Evolutionary conservation across 768 basidiomycete species (phyloP).

Genomic region (Exidia glandulosa): DNA sequence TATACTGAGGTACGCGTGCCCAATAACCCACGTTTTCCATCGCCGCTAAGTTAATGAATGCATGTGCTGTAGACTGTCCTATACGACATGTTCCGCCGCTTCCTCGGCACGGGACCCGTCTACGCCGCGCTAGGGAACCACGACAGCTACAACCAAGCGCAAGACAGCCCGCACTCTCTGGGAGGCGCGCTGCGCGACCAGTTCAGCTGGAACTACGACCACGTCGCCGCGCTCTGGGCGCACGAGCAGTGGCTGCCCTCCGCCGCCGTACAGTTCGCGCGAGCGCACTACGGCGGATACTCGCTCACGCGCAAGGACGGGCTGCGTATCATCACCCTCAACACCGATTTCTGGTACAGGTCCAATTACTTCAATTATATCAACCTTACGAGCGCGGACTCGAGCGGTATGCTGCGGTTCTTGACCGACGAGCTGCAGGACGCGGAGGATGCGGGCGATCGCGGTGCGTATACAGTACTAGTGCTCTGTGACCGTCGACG

Average conservation of each 20-base stretch:
- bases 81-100: conserved; percentile 54
- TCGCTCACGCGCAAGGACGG: conserved; percentile 58
- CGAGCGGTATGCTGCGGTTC: conserved; percentile 67
- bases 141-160: conserved; percentile 49
- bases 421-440: conserved; percentile 68
- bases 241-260: conserved; percentile 59
- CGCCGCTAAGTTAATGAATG: too few species aligned
- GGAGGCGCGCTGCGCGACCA: conserved; percentile 44
- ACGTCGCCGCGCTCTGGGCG: conserved; percentile 59
- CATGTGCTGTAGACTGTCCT: conserved; percentile 36
- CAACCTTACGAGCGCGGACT: conserved; percentile 57
- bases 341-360: conserved; percentile 60
- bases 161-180: conserved; percentile 49
- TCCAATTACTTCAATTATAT: conserved; percentile 71
- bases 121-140: conserved; percentile 72
- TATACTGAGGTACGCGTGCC: conserved; percentile 47
- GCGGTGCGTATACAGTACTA: conserved; percentile 32
- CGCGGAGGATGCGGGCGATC: conserved; percentile 65
- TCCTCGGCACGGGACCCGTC: conserved; percentile 56
- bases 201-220: conserved; percentile 72
- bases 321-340: conserved; percentile 59
- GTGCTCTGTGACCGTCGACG: background rate
- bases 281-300: conserved; percentile 61
- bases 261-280: conserved; percentile 43
- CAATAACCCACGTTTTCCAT: background rate